These are phyloP conservation scores for Torrubiellomyces zombiae DNA, from an alignment of 2,329 filamentous ascomycete genomes.

Conservation along the genomic window DNA sequence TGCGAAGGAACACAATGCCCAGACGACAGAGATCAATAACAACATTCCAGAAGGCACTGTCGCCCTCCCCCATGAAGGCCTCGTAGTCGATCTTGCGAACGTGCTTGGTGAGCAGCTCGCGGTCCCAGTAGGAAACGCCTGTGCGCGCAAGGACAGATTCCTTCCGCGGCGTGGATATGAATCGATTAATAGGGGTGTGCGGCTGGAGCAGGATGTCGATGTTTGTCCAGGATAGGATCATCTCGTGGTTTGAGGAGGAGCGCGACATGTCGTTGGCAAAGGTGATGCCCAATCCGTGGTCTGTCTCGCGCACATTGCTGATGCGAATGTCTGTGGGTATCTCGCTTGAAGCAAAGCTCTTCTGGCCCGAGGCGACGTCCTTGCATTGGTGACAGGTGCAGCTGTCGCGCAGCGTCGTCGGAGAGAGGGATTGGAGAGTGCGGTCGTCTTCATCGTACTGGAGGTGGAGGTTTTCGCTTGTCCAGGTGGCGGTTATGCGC, in stretches of 20 bases:
- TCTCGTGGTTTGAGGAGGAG: conserved; percentile 13
- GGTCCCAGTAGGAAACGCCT: conserved; percentile 25
- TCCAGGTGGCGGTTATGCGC: conserved; percentile 11
- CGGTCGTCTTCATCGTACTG: conserved; percentile 9
- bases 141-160: conserved; percentile 14
- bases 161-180: conserved; percentile 10
- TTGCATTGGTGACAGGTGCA: conserved; percentile 37
- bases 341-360: conserved; percentile 29
- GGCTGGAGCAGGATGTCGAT: conserved; percentile 16
- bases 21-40: conserved; percentile 45
- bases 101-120: conserved; percentile 16
- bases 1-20: conserved; percentile 62
- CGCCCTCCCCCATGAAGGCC: conserved; percentile 49
- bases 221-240: conserved; percentile 17
- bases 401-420: conserved; percentile 30
- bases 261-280: conserved; percentile 36
- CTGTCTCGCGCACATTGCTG: conserved; percentile 11
- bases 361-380: conserved; percentile 42
- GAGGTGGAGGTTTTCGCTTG: conserved; percentile 12
- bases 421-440: conserved; percentile 9
- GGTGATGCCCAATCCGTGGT: conserved; percentile 33
- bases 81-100: conserved; percentile 48
- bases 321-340: conserved; percentile 19
- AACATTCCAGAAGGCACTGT: conserved; percentile 37
- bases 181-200: conserved; percentile 7